These are phyloP conservation scores for Beauveria sp. DNA, from an alignment of 2,329 filamentous ascomycete genomes.

Conservation along the genomic window DNA sequence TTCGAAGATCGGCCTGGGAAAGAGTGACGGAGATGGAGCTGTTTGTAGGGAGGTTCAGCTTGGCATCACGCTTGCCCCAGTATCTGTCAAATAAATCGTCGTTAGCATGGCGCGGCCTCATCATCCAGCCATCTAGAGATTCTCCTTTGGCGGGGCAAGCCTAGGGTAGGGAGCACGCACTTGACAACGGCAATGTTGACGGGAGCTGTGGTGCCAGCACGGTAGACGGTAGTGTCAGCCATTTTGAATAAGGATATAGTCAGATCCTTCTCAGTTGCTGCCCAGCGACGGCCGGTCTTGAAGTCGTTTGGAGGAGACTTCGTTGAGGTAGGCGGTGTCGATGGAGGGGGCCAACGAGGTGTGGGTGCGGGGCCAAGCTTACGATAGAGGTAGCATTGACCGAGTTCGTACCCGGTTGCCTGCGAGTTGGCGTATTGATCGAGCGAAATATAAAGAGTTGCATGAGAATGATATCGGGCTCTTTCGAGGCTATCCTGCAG, in stretches of 20 bases:
- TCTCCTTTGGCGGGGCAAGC: background rate
- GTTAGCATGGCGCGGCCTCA: background rate
- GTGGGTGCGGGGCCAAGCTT: slow-evolving; percentile 2
- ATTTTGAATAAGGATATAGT: slow-evolving; percentile 23
- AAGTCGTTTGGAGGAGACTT: background rate
- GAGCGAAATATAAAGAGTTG: too few relatives aligned
- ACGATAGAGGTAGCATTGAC: background rate
- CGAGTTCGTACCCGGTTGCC: too few relatives aligned
- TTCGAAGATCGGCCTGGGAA: slow-evolving; percentile 86
- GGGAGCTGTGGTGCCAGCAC: slow-evolving; percentile 90
- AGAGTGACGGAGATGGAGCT: slow-evolving; percentile 95
- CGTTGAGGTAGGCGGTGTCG: slow-evolving; percentile 7
- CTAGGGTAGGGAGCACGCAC: slow-evolving; percentile 34
- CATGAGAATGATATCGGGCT: too few relatives aligned
- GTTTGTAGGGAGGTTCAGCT: slow-evolving; percentile 95
- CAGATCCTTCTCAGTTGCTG: background rate
- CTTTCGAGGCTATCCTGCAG: too few relatives aligned
- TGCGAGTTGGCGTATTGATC: too few relatives aligned
- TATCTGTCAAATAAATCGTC: slow-evolving; percentile 37
- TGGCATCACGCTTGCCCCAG: slow-evolving; percentile 95
- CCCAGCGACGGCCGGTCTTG: background rate
- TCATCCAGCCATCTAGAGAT: background rate
- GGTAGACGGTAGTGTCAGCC: slow-evolving; percentile 59
- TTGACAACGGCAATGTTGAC: slow-evolving; percentile 99
- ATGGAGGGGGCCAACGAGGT: slow-evolving; percentile 2